Base-by-base conservation (phyloP, 345 rosid species). In the Eucalyptus viminalis region DNA sequence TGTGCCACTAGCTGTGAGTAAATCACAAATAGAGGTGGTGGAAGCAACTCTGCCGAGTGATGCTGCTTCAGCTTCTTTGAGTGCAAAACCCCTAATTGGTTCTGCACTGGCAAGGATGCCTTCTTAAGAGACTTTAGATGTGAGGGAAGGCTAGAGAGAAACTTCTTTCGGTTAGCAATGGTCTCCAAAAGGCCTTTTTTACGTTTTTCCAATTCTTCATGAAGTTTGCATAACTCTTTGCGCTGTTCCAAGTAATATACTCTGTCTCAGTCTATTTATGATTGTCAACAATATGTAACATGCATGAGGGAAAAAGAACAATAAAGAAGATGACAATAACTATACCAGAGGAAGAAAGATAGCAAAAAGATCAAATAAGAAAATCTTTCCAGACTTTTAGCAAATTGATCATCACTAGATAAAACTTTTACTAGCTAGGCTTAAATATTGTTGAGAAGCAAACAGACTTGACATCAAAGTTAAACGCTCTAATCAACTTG, bases 111-210 rank as follows among this genome's bases (percentile, higher is more conserved):
- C 91, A 96, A 89, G 4, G 97, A 96, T 21, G 96, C 99, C 92
- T 97, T 98, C 98, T 97, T 97, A 47, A 98, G 93, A 56, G 99
- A 93, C 90, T 98, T 97, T 72, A 98, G 96, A 88, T 95, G 98
- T 34, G 97, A 92, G 8, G 99, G 99, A 65, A 97, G 95, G 91
- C 96, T 96, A 1, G 96, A 95, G 85, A 97, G 90, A 93, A 95
- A 97, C 95, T 98, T 98, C 91, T 92, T 97, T 81, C 98, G 91
- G 90, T 95, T 96, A 24, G 97, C 97, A 90, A 95, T 94, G 8
- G 92, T 93, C 94, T 96, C 98, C 91, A 92, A 21, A 88, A 98
- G 93, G 86, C 94, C 87, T 90, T 95, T 96, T 94, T 95, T 97
- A 17, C 89, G 94, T 49, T 94, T 92, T 87, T 95, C 99, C 91